These are phyloP conservation scores for Datura wrightii DNA, from an alignment of 257 asterid genomes.

Conservation along the genomic window DNA sequence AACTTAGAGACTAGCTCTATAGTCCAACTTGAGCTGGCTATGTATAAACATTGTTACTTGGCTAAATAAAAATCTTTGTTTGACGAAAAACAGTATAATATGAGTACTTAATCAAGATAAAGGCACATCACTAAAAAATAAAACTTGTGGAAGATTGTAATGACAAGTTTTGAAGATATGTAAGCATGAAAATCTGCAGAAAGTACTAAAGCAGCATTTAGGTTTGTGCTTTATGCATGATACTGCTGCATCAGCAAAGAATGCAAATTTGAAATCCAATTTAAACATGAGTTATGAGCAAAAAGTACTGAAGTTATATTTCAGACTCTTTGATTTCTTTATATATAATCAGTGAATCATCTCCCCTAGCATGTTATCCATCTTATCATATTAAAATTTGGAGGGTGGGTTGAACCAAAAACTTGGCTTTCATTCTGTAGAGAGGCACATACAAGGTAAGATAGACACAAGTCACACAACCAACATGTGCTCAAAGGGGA, in stretches of 20 bases:
- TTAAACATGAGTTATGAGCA: background rate
- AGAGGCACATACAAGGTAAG: slow-evolving; percentile 1
- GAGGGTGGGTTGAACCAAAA: background rate
- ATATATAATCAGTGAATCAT: slow-evolving; percentile 8
- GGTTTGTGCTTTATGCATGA: background rate
- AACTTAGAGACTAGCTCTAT: no score
- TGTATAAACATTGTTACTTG: no score
- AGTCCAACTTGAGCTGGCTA: no score
- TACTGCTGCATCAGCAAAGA: background rate
- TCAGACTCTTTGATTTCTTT: background rate
- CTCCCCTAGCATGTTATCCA: background rate
- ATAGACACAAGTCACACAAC: slow-evolving; percentile 13
- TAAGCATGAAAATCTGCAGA: slow-evolving; percentile 4
- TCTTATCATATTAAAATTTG: slow-evolving; percentile 14
- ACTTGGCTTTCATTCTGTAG: slow-evolving; percentile 4
- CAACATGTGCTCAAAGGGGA: slow-evolving; percentile 20
- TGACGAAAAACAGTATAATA: background rate
- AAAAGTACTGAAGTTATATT: background rate
- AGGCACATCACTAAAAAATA: background rate
- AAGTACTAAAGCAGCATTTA: slow-evolving; percentile 6
- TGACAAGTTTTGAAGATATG: background rate
- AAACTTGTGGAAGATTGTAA: background rate
- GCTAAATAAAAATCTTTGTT: no score
- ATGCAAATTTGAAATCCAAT: background rate
- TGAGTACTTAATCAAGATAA: background rate